A percentile compares a stretch with the other conserved stretches of the same genome.
These are phyloP conservation scores for Taphrina confusa DNA, from an alignment of 1,139 yeast genomes.

Conservation along the genomic window DNA sequence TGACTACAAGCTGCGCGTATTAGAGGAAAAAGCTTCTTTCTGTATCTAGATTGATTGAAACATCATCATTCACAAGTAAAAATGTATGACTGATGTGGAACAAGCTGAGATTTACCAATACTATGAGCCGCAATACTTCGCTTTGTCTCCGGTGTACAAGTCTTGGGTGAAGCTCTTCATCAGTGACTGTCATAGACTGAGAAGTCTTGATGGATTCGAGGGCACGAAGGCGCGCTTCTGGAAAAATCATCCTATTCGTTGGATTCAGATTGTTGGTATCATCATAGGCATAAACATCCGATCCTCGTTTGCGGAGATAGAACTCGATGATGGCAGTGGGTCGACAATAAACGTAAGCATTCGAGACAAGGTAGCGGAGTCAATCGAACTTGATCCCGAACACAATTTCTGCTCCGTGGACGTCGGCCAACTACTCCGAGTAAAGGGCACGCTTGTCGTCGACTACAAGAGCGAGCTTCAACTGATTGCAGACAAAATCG, in stretches of 20 bases:
- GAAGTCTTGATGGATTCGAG: conserved; percentile 26
- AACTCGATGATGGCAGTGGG: conserved; percentile 36
- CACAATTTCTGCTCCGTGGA: conserved; percentile 12
- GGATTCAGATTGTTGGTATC: conserved; percentile 36
- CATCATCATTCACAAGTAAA: no score
- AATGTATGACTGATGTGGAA: conserved; percentile 5
- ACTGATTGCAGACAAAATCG: conserved; percentile 18
- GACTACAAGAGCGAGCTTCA: conserved; percentile 11
- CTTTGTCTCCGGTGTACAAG: conserved; percentile 22
- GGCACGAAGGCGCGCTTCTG: conserved; percentile 28
- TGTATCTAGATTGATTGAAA: no score
- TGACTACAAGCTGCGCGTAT: no score
- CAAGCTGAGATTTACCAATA: conserved; percentile 13
- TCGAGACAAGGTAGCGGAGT: not conserved
- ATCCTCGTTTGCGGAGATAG: conserved; percentile 15
- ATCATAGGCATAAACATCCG: conserved; percentile 24
- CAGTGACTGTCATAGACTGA: conserved; percentile 18
- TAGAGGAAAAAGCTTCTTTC: no score
- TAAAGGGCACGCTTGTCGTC: conserved; percentile 18
- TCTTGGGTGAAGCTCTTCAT: conserved; percentile 37
- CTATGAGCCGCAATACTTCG: conserved; percentile 31
- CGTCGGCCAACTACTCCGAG: conserved; percentile 28
- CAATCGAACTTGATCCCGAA: conserved; percentile 4
- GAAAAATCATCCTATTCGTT: conserved; percentile 36
- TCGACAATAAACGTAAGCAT: conserved; percentile 5